phyloP scores from a whole-genome alignment of 805 yeast genomes.

The Candida koratica region DNA sequence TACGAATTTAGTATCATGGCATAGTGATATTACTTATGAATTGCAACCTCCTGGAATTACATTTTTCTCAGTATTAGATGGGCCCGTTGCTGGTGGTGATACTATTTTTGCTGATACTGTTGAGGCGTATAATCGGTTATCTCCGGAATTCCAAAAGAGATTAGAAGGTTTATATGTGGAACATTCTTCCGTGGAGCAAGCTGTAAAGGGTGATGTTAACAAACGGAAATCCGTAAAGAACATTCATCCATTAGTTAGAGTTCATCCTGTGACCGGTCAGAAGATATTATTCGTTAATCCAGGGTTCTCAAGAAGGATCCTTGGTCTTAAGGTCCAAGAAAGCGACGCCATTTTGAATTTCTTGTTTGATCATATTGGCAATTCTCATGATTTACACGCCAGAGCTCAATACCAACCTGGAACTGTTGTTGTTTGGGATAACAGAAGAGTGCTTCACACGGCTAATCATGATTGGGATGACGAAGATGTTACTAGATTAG shows the following conservation, averaged over 20 bases:
- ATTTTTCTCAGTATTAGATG: slow-evolving; percentile 34
- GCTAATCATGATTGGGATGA: slow-evolving; percentile 36
- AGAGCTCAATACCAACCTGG: slow-evolving; percentile 35
- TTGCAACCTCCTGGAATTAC: slow-evolving; percentile 40
- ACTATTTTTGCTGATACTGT: slow-evolving; percentile 37
- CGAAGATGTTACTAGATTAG: slow-evolving; percentile 27
- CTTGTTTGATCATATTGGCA: slow-evolving; percentile 30
- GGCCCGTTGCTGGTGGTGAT: slow-evolving; percentile 40
- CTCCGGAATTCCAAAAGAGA: slow-evolving; percentile 34
- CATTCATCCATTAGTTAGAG: slow-evolving; percentile 38
- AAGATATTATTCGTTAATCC: slow-evolving; percentile 35
- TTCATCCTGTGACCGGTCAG: slow-evolving; percentile 37
- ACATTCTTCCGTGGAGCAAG: slow-evolving; percentile 37
- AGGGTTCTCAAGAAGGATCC: slow-evolving; percentile 32
- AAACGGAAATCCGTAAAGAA: slow-evolving; percentile 35
- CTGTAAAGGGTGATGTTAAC: slow-evolving; percentile 27
- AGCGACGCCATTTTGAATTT: slow-evolving; percentile 31
- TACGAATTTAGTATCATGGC: slow-evolving; percentile 30
- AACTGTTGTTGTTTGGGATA: slow-evolving; percentile 39
- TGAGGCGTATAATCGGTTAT: slow-evolving; percentile 38
- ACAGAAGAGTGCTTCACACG: slow-evolving; percentile 34
- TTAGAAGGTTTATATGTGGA: slow-evolving; percentile 34
- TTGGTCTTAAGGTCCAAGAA: slow-evolving; percentile 38
- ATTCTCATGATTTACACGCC: slow-evolving; percentile 35
- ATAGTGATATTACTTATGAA: slow-evolving; percentile 38